phyloP scores from a whole-genome alignment of 495 filamentous ascomycete species.

The Aspergillus conjunctus region DNA sequence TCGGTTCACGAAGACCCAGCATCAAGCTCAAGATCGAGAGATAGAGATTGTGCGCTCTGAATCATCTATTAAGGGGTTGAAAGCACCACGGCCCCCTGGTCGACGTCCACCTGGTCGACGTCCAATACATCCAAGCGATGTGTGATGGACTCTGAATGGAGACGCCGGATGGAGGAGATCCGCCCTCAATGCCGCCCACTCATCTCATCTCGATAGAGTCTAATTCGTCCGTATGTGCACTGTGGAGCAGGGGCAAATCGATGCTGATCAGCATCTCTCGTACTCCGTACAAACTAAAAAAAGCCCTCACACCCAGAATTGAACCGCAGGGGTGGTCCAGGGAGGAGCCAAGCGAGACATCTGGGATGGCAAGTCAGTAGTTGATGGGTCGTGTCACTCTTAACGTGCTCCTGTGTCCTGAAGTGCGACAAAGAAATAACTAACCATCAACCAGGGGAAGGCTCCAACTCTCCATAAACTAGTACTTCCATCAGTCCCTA shows the following conservation, averaged over 20 bases:
- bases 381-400: background rate
- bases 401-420: background rate
- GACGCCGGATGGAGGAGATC: slow-evolving; percentile 12
- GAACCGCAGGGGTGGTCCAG: slow-evolving; percentile 11
- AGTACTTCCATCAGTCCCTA: background rate
- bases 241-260: slow-evolving; percentile 13
- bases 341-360: background rate
- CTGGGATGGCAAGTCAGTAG: slow-evolving; percentile 2
- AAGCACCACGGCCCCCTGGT: background rate
- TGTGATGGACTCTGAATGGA: no score
- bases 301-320: slow-evolving; percentile 3
- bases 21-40: background rate
- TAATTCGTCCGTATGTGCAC: slow-evolving; percentile 8
- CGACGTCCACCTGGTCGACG: background rate
- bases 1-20: background rate
- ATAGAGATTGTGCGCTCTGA: background rate
- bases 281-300: background rate
- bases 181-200: slow-evolving; percentile 2
- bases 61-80: background rate
- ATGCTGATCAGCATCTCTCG: slow-evolving; percentile 2
- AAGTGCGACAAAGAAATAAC: background rate
- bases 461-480: background rate
- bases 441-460: background rate
- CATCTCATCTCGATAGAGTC: slow-evolving; percentile 1
- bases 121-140: background rate